Base-by-base conservation (phyloP, 2,329 filamentous ascomycete genomes). In the Ramularia collo-cygni region DNA sequence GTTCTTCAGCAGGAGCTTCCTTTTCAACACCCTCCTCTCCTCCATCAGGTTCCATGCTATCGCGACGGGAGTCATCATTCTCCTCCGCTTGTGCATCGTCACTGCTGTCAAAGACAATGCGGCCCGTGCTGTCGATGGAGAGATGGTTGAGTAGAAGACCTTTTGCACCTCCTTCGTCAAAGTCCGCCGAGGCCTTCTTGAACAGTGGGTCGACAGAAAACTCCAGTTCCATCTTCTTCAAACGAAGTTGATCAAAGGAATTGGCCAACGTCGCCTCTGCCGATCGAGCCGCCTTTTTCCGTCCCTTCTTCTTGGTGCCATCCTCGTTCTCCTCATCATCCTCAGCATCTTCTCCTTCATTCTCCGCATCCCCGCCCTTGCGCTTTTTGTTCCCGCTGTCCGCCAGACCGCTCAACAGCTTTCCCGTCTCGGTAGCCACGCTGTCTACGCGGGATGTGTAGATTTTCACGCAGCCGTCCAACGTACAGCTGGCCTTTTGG, bases 381-480 rank as follows among this genome's bases (percentile, higher is more conserved):
- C 47, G 47, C 57, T 68, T 72, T 58, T 76, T 85, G 59, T 71
- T 71, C 8, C 81, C 80, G 61, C 84, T 89, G 57, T 96, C 90
- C 15, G 92, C 90, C 45, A 98, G 70, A 42, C 92, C 92, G 64
- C 89, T 96, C 28, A 98, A 68, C 46, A 98, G 73, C 64, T 95
- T 95, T 37, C 90, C 90, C 0, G 92, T 98, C 66, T 98, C 92
- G 1, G 89, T 96, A 30, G 92, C 92, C 35, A 98, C 92, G 61
- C 90, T 96, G 68, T 98, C 92, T 35, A 98, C 89, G 72, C 92
- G 77, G 69, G 89, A 95, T 2, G 92, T 98, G 65, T 98, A 98
- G 58, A 98, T 96, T 69, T 98, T 98, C 59, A 98, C 92, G 60
- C 92, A 98, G 14, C 92, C 92, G 60, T 98, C 92, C 13, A 98